Evolutionary conservation across 2,329 filamentous ascomycete species (phyloP), one percentile per base, ranked within the genome.

Genomic region (Alternaria sp.): DNA sequence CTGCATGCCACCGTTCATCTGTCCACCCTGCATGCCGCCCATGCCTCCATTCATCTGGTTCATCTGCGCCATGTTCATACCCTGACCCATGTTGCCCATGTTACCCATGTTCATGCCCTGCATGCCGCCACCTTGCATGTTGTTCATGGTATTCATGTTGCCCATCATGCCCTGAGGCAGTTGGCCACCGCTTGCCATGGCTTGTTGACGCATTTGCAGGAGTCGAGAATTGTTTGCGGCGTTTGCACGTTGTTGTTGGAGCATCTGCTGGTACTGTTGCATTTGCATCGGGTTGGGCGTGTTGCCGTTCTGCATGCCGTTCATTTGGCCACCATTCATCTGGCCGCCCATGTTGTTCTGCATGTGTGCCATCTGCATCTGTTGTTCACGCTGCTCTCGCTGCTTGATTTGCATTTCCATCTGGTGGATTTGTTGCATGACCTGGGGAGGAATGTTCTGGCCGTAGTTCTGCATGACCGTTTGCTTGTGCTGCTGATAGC

Each of bases 191-290:
- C 78, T 71, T 59, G 76, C 71, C 70, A 71, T 69, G 46, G 69
- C 73, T 44, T 75, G 76, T 55, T 77, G 76, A 3, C 70, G 76
- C 71, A 79, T 76, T 13, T 72, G 63, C 60, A 75, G 66, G 17
- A 76, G 67, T 53, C 80, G 77, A 50, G 79, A 76, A 45, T 79
- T 74, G 51, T 76, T 77, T 21, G 73, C 69, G 71, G 56, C 60
- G 26, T 79, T 70, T 23, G 70, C 69, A 15, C 76, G 74, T 56
- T 80, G 76, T 52, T 77, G 73, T 45, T 79, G 75, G 19, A 77
- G 69, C 59, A 73, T 67, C 32, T 75, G 73, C 62, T 78, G 75
- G 50, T 77, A 76, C 55, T 76, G 74, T 49, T 77, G 75, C 71
- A 78, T 74, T 60, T 77, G 76, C 45, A 71, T 70, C 4, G 71